Evolutionary conservation across 1,284 basidiomycete species (phyloP), one percentile per base, ranked within the genome.

Genomic region (Vanrija sp.): DNA sequence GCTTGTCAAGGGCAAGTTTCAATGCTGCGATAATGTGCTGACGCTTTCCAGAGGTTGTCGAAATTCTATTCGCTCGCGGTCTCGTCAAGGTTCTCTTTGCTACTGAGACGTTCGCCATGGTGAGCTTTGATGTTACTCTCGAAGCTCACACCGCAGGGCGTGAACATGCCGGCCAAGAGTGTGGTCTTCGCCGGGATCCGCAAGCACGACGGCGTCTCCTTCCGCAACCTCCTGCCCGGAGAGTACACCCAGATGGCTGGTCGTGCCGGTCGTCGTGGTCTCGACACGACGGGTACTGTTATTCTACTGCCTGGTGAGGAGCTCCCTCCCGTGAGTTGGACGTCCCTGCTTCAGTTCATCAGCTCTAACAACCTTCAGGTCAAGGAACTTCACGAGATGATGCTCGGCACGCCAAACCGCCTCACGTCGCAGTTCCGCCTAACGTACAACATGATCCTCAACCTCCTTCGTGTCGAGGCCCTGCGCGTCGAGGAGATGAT

Each of bases 171-270:
- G 15, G 93, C 96, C 2, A 89, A 87, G 79, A 91, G 87, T 61
- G 96, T 98, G 2, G 96, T 98, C 1, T 99, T 98, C 74, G 94
- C 95, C 0, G 86, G 84, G 39, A 96, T 89, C 49, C 83, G 93
- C 49, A 99, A 99, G 73, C 95, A 98, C 71, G 96, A 99, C 66
- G 96, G 96, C 6, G 83, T 85, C 22, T 87, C 80, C 61, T 98
- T 98, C 80, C 84, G 95, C 56, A 72, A 73, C 37, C 85, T 94
- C 24, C 75, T 90, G 4, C 87, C 91, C 16, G 89, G 89, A 39
- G 90, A 95, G 75, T 97, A 97, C 69, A 99, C 96, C 0, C 96
- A 99, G 67, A 99, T 99, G 96, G 94, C 95, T 16, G 96, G 95
- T 5, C 87, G 96, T 65, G 96, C 96, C 10, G 96, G 96, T 46